Base-by-base conservation (phyloP, 2,329 filamentous ascomycete species). In the Penicillium aurantiogriseum region DNA sequence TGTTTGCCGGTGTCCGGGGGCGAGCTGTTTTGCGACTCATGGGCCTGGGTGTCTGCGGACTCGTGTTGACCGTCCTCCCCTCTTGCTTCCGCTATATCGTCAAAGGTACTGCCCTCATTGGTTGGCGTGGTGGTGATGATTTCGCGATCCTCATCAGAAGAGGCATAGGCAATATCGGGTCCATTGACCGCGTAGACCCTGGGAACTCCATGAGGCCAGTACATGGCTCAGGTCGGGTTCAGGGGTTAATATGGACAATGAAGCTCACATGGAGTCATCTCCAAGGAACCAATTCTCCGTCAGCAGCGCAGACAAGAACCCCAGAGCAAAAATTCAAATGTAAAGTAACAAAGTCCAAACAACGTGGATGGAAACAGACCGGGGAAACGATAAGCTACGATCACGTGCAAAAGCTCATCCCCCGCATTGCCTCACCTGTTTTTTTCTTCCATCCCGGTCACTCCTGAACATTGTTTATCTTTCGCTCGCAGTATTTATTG, bases 151-250 rank as follows among this genome's bases (percentile, higher is more conserved):
- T 71, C 68, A 23, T 71, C 68, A 29, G 66, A 66, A 42, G 63
- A 54, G 17, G 65, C 57, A 48, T 64, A 56, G 57, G 72, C 66
- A 61, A 74, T 74, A 60, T 67, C 67, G 57, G 76, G 74, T 56
- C 76, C 76, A 71, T 79, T 79, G 71, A 78, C 73, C 67, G 77
- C 76, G 68, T 77, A 79, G 68, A 79, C 74, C 71, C 77, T 73
- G 66, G 78, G 78, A 58, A 79, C 77, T 63, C 76, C 77, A 74
- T 79, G 77, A 63, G 77, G 78, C 78, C 77, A 80, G 73, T 80
- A 80, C 78, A 80, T 80, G 68, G 71, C 74, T 70, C 65, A 64
- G 65, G 57, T 59, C 55, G 59, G 55, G 59, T 66, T 64, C 59
- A 59, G 60, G 65, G 70, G n/a, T 59, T 60, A 66, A 61, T 61